Evolutionary conservation across 2,329 filamentous ascomycete species (phyloP).

Genomic region (Ceratocystis cacaofunesta): DNA sequence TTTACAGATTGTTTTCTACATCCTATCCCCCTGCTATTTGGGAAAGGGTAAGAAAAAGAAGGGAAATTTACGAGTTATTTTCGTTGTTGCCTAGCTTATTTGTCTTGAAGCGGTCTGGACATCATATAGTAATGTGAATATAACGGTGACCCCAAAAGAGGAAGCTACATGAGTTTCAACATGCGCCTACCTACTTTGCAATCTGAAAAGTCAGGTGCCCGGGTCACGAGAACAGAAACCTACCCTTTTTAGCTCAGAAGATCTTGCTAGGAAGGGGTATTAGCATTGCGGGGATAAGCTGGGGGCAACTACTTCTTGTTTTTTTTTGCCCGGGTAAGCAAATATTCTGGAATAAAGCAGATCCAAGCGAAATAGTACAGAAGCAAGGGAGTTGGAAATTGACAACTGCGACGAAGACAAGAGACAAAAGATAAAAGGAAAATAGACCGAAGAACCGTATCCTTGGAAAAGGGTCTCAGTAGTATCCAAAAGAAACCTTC

Average conservation of each 20-base stretch:
- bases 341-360: conserved; percentile 1
- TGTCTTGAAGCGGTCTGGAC: neutral
- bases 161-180: neutral
- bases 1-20: neutral
- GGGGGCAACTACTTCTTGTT: neutral
- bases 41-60: neutral
- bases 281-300: neutral
- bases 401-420: neutral
- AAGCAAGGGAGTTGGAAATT: neutral
- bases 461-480: neutral
- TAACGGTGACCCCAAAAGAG: neutral
- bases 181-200: neutral
- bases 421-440: neutral
- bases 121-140: neutral
- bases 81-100: neutral
- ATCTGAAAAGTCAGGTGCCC: conserved; percentile 3
- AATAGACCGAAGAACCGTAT: neutral
- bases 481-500: too few relatives aligned
- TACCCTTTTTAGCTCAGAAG: neutral
- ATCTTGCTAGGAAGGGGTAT: neutral
- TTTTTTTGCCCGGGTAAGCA: neutral
- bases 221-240: conserved; percentile 1
- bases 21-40: neutral
- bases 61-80: neutral
- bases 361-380: neutral